Conservation (phyloP, 139 green algal species). For the Picochlorum sp. region DNA sequence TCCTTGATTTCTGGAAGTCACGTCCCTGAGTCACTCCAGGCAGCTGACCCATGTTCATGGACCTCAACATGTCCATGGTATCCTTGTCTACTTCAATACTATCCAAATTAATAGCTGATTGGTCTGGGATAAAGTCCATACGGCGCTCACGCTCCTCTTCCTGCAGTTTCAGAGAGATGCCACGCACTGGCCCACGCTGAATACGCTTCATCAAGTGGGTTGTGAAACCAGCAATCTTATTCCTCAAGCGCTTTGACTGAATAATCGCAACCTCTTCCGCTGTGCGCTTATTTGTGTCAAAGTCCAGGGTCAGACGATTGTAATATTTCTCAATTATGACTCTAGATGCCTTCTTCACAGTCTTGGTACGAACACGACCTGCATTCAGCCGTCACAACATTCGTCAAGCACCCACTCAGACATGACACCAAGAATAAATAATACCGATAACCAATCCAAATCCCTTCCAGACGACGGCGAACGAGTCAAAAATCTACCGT, state of each 20-base stretch:
- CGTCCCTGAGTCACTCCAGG: slow-evolving; percentile 45
- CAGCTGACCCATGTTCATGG: slow-evolving; percentile 84
- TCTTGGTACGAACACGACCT: slow-evolving; percentile 99
- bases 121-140: slow-evolving; percentile 98
- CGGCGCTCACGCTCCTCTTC: slow-evolving; percentile 98
- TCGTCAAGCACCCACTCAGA: background rate
- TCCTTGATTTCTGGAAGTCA: background rate
- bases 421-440: no score
- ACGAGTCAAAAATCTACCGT: no score
- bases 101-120: slow-evolving; percentile 88
- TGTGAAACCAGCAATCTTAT: slow-evolving; percentile 99
- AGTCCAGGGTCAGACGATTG: slow-evolving; percentile 86
- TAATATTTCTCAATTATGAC: slow-evolving; percentile 99
- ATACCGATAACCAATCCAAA: no score
- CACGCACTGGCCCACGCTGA: slow-evolving; percentile 92
- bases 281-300: slow-evolving; percentile 96
- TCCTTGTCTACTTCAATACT: slow-evolving; percentile 96
- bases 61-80: slow-evolving; percentile 92
- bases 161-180: slow-evolving; percentile 99
- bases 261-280: slow-evolving; percentile 97
- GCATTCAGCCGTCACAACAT: background rate
- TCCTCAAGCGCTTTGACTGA: slow-evolving; percentile 90
- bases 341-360: slow-evolving; percentile 88
- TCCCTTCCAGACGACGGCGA: no score
- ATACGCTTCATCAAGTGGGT: slow-evolving; percentile 99